These are phyloP conservation scores for Cladosporium sp. DNA, from an alignment of 2,329 filamentous ascomycete species.

Conservation along the genomic window DNA sequence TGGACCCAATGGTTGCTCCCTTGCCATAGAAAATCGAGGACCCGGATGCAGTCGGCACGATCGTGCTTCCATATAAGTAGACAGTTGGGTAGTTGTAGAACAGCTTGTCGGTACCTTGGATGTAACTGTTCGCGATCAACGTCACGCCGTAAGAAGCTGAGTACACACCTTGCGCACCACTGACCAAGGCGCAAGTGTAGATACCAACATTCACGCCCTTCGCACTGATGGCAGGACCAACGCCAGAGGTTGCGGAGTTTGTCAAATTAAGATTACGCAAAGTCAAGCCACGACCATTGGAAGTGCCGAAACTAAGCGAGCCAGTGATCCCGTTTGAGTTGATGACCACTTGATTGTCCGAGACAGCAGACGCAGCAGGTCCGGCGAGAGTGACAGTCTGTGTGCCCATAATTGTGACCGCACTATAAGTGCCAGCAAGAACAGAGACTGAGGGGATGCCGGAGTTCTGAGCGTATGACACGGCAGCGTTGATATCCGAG, in stretches of 20 bases:
- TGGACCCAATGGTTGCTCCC: constrained; percentile 16
- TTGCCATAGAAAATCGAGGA: constrained; percentile 30
- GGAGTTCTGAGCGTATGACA: constrained; percentile 47
- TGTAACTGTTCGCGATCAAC: constrained; percentile 49
- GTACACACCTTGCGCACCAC: constrained; percentile 39
- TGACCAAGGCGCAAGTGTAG: constrained; percentile 49
- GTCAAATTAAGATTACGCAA: constrained; percentile 46
- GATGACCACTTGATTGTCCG: constrained; percentile 17
- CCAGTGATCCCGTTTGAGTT: constrained; percentile 1
- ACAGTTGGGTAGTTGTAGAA: constrained; percentile 46
- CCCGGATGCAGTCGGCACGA: constrained; percentile 40
- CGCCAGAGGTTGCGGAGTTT: constrained; percentile 30
- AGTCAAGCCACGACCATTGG: constrained; percentile 38
- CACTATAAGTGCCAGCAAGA: constrained; percentile 49
- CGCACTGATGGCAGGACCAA: constrained; percentile 35
- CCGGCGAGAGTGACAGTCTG: constrained; percentile 49
- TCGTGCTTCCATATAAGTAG: constrained; percentile 49
- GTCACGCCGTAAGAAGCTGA: constrained; percentile 34
- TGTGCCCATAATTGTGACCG: constrained; percentile 44
- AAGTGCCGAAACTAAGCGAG: constrained; percentile 15
- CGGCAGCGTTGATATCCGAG: constrained; percentile 48
- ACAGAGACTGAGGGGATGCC: constrained; percentile 48
- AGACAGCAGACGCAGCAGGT: constrained; percentile 19
- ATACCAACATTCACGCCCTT: constrained; percentile 47
- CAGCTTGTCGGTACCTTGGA: constrained; percentile 48